Evolutionary conservation across 2,329 filamentous ascomycete species (phyloP), one percentile per base, ranked within the genome.

Genomic region (Beauveria asiatica): DNA sequence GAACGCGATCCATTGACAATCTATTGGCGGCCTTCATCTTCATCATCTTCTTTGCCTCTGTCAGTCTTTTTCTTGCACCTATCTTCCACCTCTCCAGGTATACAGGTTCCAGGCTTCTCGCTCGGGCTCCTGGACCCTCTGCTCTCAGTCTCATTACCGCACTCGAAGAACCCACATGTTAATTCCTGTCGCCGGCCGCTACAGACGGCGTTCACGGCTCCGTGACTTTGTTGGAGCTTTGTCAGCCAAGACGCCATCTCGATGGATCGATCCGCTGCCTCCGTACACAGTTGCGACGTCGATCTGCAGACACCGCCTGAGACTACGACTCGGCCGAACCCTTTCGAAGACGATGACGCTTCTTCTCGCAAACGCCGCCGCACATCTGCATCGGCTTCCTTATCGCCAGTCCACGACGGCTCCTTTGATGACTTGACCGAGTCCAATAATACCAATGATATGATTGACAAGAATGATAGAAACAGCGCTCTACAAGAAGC

Each of bases 251-350:
- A 53, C 25, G 21, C 45, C 25, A 25, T 51, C 42, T 23, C 37
- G 75, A 83, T 83, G 80, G 80, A 82, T 76, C 77, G 74, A 71
- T 73, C 75, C 70, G 75, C 76, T 69, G 75, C 68, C 68, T 74
- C 76, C 65, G 73, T 75, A 69, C 79, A 82, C 73, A 75, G 75
- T 72, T 78, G 75, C 78, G 80, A 83, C 75, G 80, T 81, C 73
- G 80, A 62, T n/a, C n/a, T 30, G 11, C 44, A 81, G 69, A 76
- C 78, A 73, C 86, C 83, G 68, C 81, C 81, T 73, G 84, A 87
- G 76, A 80, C 82, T 72, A 82, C 83, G 67, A 83, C 80, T 66
- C 80, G 84, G 64, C 82, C 82, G 57, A 86, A 87, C 65, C 84
- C 84, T 45, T 87, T 86, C 70, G 79, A 85, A 73, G 83, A 85